Conservation (phyloP, 192 early-diverging fungal genomes). For the Mortierella hygrophila region DNA sequence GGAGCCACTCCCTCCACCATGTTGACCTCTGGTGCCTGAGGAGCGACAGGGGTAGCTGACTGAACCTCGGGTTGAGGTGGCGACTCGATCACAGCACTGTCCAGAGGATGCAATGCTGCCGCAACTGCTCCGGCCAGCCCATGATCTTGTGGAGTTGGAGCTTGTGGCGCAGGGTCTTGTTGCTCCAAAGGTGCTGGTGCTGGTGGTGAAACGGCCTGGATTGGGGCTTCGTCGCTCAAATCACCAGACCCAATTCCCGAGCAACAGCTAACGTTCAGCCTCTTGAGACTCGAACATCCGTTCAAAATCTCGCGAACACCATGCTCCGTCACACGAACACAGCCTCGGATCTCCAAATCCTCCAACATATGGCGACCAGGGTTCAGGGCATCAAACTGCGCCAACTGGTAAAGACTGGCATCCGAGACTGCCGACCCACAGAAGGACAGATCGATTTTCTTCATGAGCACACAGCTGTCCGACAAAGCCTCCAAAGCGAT, state of each 20-base stretch:
- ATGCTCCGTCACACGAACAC: conserved; percentile 60
- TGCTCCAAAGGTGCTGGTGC: neutral
- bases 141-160: neutral
- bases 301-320: conserved; percentile 52
- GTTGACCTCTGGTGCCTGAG: neutral
- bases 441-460: conserved; percentile 73
- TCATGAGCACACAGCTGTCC: conserved; percentile 56
- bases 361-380: conserved; percentile 52
- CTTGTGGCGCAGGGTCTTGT: neutral
- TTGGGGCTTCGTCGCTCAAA: neutral
- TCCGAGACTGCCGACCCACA: conserved; percentile 84
- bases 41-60: neutral
- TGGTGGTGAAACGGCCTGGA: neutral
- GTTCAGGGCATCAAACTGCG: conserved; percentile 43
- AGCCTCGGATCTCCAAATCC: conserved; percentile 68
- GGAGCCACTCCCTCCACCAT: neutral
- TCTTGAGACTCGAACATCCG: conserved; percentile 31
- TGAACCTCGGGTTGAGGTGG: neutral
- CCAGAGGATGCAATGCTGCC: neutral
- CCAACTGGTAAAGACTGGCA: conserved; percentile 59
- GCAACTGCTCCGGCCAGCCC: neutral
- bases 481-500: conserved; percentile 57
- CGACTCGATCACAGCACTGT: neutral
- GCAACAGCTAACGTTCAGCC: conserved; percentile 58
- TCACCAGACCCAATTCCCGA: conserved; percentile 39